Base-by-base conservation (phyloP, 768 basidiomycete genomes). In the Crepidotus variabilis region DNA sequence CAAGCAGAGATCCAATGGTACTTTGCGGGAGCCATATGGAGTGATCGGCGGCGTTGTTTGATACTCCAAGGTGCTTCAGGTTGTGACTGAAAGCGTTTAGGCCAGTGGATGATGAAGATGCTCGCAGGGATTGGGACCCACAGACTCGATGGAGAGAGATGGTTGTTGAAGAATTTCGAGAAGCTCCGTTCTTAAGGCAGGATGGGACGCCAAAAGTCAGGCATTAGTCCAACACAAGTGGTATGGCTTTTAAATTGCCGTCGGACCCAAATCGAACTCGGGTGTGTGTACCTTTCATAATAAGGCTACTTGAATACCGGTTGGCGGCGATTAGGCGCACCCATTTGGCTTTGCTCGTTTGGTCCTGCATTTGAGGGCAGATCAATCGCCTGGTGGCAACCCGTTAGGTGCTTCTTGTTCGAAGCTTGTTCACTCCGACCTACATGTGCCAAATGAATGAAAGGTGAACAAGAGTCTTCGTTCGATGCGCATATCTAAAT, bases 1-100 rank as follows among this genome's bases (percentile, higher is more conserved):
- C 85, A 84, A 24, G 75, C 61, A 0, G 78, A 70, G 33, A 82
- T 71, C 78, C 81, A 83, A 49, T 69, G 69, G 62, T 82, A 71
- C 8, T 69, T 72, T 53, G 66, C 69, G 50, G 69, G 67, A 13
- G 69, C 62, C 70, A 71, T 71, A 20, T 39, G 35, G 23, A 9
- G 11, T 28, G 18, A 47, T 49, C 48, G 48, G 20, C 18, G n/a
- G 20, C 18, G n/a, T 22, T 32, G 23, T 34, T 8, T 20, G 14
- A 2, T 6, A n/a, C 32, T 6, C 18, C 32, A n/a, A 22, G 39
- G 13, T 11, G 2, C 14, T 43, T 43, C 13, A 43, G 5, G 18
- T 11, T 4, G 39, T 14, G 18, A 43, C 39, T 28, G 28, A 28
- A 8, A 28, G 3, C 4, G 28, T n/a, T n/a, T n/a, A 28, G 28